phyloP scores from a whole-genome alignment of 2,329 filamentous ascomycete genomes.

The Aureobasidium uvarum region DNA sequence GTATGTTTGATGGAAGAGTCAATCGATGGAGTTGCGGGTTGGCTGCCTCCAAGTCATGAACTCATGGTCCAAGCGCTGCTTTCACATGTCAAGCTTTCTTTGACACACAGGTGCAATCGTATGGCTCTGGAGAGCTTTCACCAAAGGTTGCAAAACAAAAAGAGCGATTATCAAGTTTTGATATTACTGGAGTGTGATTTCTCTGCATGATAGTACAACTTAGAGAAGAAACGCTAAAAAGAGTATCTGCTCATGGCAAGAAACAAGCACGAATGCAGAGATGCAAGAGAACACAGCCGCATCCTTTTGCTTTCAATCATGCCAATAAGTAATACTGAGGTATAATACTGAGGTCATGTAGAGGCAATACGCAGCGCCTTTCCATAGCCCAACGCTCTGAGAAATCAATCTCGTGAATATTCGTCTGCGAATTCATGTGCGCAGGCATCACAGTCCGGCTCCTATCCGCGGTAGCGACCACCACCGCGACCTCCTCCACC shows the following conservation, averaged over 20 bases:
- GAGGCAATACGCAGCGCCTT: neutral
- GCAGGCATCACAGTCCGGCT: neutral
- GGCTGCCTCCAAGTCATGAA: neutral
- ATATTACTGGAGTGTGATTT: no score
- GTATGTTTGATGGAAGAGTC: neutral
- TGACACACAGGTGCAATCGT: neutral
- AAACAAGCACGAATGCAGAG: neutral
- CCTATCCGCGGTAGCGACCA: conserved; percentile 33
- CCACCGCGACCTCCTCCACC: conserved; percentile 31
- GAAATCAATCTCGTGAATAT: neutral
- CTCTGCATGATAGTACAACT: neutral
- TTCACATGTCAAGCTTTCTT: conserved; percentile 14
- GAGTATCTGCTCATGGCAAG: neutral
- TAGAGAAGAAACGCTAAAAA: neutral
- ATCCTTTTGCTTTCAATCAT: neutral
- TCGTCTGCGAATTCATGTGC: neutral
- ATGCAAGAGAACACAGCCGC: neutral
- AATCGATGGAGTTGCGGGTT: neutral
- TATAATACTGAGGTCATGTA: neutral
- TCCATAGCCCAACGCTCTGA: neutral
- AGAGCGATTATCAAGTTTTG: neutral
- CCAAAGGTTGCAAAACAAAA: neutral
- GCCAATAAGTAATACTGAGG: conserved; percentile 4
- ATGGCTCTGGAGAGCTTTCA: neutral
- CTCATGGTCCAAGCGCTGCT: conserved; percentile 12